Evolutionary conservation across 2,329 filamentous ascomycete genomes (phyloP), one percentile per base, ranked within the genome.

Genomic region (Ilyonectria mors-panacis): DNA sequence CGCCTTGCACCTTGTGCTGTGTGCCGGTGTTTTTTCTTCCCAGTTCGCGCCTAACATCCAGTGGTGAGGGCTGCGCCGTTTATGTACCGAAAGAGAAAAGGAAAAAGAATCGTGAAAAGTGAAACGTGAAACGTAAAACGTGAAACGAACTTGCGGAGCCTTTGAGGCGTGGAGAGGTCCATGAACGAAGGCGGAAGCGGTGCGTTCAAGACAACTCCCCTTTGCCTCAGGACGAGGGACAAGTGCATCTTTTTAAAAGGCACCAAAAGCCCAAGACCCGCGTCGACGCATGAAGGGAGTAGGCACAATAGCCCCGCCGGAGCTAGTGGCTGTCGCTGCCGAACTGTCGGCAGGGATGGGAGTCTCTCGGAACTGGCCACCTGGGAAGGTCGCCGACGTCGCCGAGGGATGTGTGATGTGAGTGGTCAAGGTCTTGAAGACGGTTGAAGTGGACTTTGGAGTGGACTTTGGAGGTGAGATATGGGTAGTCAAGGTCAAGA

Each of bases 251-350:
- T n/a, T 42, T 42, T 75, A 75, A 21, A 68, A 69, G 56, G 66
- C 55, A 30, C 75, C 74, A 59, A 76, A 66, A 23, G 68, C 74
- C 75, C 75, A 76, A 64, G 68, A 70, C 21, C 56, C 57, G 26
- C 75, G 75, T 21, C 68, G 66, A 28, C 72, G 74, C 39, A 75
- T 70, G 56, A 75, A 74, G 19, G 48, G 69, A 67, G 28, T 64
- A 51, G 19, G 75, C 66, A 60, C 68, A 63, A 26, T 65, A 68
- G 39, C 64, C 37, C 28, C 66, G 28, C 33, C 66, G 19, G 64
- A 65, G 8, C 55, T 66, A 21, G 69, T 33, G 8, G 68, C 60
- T 8, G 59, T 45, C 12, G 55, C 30, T 10, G 23, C n/a, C 2
- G 53, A 54, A 10, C 54, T 56, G 28, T 37, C 71, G 15, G 47